phyloP scores from a whole-genome alignment of 1,284 basidiomycete genomes.

The Mycosarcoma mackinlayi region DNA sequence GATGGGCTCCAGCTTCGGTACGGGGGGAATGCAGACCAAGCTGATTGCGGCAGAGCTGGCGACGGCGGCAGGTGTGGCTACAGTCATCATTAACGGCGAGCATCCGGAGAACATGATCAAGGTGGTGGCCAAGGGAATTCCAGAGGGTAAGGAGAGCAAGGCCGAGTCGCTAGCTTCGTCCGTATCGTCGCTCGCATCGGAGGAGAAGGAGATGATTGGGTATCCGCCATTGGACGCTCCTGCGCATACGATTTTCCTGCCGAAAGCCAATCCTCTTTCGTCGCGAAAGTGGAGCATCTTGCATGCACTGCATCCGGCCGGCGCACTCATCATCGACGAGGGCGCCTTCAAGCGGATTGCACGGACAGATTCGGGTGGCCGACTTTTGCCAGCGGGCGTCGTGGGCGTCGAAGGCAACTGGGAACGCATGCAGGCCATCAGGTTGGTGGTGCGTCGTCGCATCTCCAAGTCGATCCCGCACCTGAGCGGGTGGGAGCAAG shows the following conservation, averaged over 20 bases:
- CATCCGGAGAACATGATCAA: constrained; percentile 81
- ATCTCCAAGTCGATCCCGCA: constrained; percentile 29
- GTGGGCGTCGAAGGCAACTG: constrained; percentile 86
- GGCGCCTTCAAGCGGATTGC: constrained; percentile 89
- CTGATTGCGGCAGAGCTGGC: constrained; percentile 98
- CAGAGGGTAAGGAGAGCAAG: constrained; percentile 1
- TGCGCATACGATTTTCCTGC: constrained; percentile 87
- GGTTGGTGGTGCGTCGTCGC: constrained; percentile 76
- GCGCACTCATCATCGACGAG: constrained; percentile 85
- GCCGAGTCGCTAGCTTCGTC: constrained; percentile 47
- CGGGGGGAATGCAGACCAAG: constrained; percentile 99
- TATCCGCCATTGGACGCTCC: constrained; percentile 70
- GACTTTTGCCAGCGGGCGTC: constrained; percentile 90
- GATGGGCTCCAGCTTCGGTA: constrained; percentile 90
- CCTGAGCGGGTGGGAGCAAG: constrained; percentile 23
- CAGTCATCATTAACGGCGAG: constrained; percentile 76
- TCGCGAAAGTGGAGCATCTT: constrained; percentile 95
- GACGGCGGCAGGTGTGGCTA: constrained; percentile 93
- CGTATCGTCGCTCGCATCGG: constrained; percentile 32
- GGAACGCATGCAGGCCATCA: constrained; percentile 92
- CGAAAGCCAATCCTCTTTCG: constrained; percentile 79
- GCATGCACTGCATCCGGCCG: constrained; percentile 88
- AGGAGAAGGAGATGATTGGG: constrained; percentile 46
- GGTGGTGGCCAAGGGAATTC: constrained; percentile 74
- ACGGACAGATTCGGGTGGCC: constrained; percentile 84